Evolutionary conservation across 768 basidiomycete species (phyloP), one percentile per base, ranked within the genome.

Genomic region (Auriscalpium microsporum): DNA sequence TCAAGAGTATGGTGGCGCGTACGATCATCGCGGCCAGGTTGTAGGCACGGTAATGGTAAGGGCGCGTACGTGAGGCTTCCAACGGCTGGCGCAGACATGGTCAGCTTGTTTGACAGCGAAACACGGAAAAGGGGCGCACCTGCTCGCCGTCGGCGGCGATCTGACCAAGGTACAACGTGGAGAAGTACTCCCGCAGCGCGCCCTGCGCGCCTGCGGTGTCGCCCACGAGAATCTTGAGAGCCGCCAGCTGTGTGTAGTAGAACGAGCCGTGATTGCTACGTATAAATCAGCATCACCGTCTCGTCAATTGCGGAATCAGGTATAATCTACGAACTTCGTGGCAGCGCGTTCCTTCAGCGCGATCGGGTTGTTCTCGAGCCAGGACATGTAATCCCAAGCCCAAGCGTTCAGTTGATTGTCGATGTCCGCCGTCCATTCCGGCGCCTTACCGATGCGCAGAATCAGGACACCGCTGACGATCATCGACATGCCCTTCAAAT

Each of bases 41-140:
- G 61, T 67, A 72, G 8, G 58, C 53, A 17, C 70, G 63, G 58
- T 72, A 72, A 56, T 72, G 70, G 57, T 57, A 69, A 3, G 69
- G 66, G 10, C 60, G 59, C 9, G 68, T 71, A 37, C 70, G 63
- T 3, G 45, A 56, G 11, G 67, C 57, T 53, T 72, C 71, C 9
- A 65, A 46, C 13, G 70, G 71, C 67, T 71, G 37, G 34, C n/a
- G 34, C n/a, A 2, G 4, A 19, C 4, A 40, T 37, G 44, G 52
- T n/a, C 23, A 21, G 10, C 4, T 9, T 13, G 13, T 2, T 17
- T 42, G 40, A 42, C 8, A 7, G 40, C 8, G 17, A 42, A 42
- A 2, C 14, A 17, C 40, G 9, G 13, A 42, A 14, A 13, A 10
- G 33, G 4, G 19, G 7, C 2, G 10, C 17, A 61, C 60, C 50